Base-by-base conservation (phyloP, 345 rosid genomes). In the Dovyalis caffra region DNA sequence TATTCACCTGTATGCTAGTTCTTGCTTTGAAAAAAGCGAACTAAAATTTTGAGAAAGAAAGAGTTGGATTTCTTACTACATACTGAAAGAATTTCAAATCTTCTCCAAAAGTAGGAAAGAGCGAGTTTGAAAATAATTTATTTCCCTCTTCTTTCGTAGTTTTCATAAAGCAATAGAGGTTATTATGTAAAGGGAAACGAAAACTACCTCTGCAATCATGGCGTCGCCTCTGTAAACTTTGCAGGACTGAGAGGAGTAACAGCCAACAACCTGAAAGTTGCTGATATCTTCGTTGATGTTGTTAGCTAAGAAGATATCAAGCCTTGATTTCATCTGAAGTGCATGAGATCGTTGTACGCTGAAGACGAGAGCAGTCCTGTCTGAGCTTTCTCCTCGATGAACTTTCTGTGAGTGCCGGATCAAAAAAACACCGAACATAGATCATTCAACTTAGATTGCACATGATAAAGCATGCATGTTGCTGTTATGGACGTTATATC, bases 131-230 rank as follows among this genome's bases (percentile, higher is more conserved):
- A n/a, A n/a, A n/a, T n/a, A n/a, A n/a, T n/a, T n/a, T n/a, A n/a
- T n/a, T n/a, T n/a, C n/a, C n/a, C n/a, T n/a, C n/a, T n/a, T n/a
- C n/a, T n/a, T 20, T 58, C 5, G 9, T 58, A 9, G 5, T 58
- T 58, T 58, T 58, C 63, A 58, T 58, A 58, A 58, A 2, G 3
- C 63, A 25, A 58, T 9, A 11, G 32, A 57, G 10, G 18, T 25
- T 23, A 2, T 12, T 9, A n/a, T n/a, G 7, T 9, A 12, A 37
- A 9, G 43, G 14, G 63, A 10, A n/a, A n/a, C 4, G 35, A n/a
- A 53, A 57, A 29, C 21, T 87, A 87, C 89, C 90, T 83, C 85
- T 1, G 91, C 90, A 82, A 90, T 81, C 81, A 83, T 62, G 66
- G 86, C 57, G 53, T 85, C 82, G 10, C 83, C 85, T 64, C 70